Evolutionary conservation across 495 filamentous ascomycete species (phyloP).

Genomic region (Polyplosphaeria fusca): DNA sequence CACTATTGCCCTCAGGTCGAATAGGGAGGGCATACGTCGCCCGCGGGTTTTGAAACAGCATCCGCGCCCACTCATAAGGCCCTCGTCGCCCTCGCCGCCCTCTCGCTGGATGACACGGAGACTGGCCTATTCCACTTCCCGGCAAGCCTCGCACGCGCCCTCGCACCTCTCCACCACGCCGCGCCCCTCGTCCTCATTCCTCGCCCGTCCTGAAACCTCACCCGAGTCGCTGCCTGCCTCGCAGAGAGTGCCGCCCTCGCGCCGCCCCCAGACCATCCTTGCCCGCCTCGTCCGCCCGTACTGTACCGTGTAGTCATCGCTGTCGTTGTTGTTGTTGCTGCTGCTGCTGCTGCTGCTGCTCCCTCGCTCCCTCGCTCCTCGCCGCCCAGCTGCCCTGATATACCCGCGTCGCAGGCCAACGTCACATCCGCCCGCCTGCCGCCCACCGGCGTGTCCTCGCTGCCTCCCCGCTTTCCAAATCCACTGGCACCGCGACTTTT

Average conservation of each 20-base stretch:
- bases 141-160: conserved; percentile 28
- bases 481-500: neutral
- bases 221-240: neutral
- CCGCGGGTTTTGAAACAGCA: conserved; percentile 33
- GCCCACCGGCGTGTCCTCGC: neutral
- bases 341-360: too few relatives aligned
- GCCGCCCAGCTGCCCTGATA: too few relatives aligned
- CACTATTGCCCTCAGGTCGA: conserved; percentile 20
- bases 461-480: neutral
- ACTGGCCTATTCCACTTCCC: conserved; percentile 21
- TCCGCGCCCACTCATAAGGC: conserved; percentile 16
- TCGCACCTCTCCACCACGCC: conserved; percentile 4
- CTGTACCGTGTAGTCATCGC: neutral
- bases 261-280: neutral
- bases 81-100: conserved; percentile 16
- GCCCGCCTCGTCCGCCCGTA: neutral
- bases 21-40: conserved; percentile 28
- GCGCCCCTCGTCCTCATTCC: neutral
- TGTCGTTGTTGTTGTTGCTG: too few relatives aligned
- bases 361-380: neutral
- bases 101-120: too few relatives aligned
- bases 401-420: neutral
- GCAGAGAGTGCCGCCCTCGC: neutral
- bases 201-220: neutral
- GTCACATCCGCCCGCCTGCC: neutral